Evolutionary conservation across 495 filamentous ascomycete species (phyloP).

Genomic region (Bryoglossum gracile): DNA sequence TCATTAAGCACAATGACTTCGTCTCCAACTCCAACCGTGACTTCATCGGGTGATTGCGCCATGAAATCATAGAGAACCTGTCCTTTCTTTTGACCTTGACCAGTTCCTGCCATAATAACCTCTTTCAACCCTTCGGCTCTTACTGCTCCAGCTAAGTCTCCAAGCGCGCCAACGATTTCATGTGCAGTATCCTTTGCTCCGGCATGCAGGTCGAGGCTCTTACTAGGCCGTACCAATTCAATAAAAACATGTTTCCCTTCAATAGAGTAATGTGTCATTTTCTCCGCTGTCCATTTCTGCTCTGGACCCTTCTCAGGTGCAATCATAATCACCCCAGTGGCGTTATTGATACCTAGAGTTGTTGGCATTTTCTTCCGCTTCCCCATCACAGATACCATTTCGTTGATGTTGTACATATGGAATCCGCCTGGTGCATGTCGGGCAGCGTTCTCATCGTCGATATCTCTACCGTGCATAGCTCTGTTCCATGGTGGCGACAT

Average conservation of each 20-base stretch:
- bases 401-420: conserved; percentile 91
- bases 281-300: conserved; percentile 90
- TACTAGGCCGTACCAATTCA: conserved; percentile 83
- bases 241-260: conserved; percentile 98
- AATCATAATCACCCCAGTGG: conserved; percentile 82
- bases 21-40: conserved; percentile 82
- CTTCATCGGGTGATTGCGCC: conserved; percentile 94
- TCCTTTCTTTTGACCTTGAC: conserved; percentile 65
- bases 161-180: conserved; percentile 81
- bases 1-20: conserved; percentile 90
- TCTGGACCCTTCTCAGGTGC: conserved; percentile 80
- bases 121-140: conserved; percentile 80
- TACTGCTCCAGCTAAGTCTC: conserved; percentile 80
- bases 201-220: conserved; percentile 92
- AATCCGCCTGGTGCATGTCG: conserved; percentile 64
- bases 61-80: conserved; percentile 89
- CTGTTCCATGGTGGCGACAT: conserved; percentile 55
- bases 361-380: conserved; percentile 98
- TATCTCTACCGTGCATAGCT: conserved; percentile 35
- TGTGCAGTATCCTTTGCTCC: conserved; percentile 94
- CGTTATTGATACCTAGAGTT: conserved; percentile 81
- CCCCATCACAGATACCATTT: conserved; percentile 90
- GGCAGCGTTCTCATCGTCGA: conserved; percentile 25
- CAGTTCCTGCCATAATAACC: conserved; percentile 70
- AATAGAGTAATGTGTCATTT: conserved; percentile 88